A percentile compares a stretch with the other conserved stretches of the same genome.
Evolutionary conservation across 1,139 yeast genomes (phyloP).

Genomic region (Geotrichum siamense): DNA sequence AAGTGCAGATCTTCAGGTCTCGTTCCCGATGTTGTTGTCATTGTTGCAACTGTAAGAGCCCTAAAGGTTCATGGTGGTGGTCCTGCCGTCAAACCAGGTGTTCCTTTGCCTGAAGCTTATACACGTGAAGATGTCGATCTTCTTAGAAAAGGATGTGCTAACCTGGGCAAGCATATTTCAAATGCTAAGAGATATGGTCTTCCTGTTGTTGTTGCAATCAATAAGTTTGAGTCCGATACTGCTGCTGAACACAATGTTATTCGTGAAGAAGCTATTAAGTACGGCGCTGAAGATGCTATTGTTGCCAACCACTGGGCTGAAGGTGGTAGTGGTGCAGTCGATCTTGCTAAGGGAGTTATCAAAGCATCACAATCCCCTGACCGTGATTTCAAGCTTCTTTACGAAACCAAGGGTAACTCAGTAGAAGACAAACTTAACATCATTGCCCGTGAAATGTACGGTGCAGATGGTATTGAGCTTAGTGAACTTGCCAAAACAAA

Average conservation of each 20-base stretch:
- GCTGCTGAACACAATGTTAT: conserved; percentile 78
- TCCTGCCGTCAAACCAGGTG: conserved; percentile 95
- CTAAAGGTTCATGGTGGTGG: conserved; percentile 98
- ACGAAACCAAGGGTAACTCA: conserved; percentile 56
- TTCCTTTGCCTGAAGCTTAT: conserved; percentile 81
- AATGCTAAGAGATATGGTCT: conserved; percentile 83
- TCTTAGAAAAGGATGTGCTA: conserved; percentile 76
- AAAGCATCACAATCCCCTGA: conserved; percentile 53
- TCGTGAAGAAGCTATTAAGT: conserved; percentile 73
- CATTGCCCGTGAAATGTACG: conserved; percentile 89
- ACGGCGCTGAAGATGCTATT: conserved; percentile 94
- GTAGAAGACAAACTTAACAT: conserved; percentile 78
- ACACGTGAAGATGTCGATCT: conserved; percentile 79
- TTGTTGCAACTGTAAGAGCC: conserved; percentile 97
- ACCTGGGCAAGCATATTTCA: conserved; percentile 83
- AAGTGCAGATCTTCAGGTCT: conserved; percentile 92
- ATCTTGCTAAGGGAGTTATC: conserved; percentile 78
- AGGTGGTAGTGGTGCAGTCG: conserved; percentile 93
- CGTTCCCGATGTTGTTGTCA: conserved; percentile 84
- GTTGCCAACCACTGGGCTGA: conserved; percentile 97
- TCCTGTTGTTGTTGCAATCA: conserved; percentile 94
- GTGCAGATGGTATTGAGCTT: conserved; percentile 84
- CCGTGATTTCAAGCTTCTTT: conserved; percentile 60
- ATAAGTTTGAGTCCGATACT: conserved; percentile 82
- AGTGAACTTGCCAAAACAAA: conserved; percentile 78